These are phyloP conservation scores for Pezicula neosporulosa DNA, from an alignment of 2,329 filamentous ascomycete species.

Conservation along the genomic window DNA sequence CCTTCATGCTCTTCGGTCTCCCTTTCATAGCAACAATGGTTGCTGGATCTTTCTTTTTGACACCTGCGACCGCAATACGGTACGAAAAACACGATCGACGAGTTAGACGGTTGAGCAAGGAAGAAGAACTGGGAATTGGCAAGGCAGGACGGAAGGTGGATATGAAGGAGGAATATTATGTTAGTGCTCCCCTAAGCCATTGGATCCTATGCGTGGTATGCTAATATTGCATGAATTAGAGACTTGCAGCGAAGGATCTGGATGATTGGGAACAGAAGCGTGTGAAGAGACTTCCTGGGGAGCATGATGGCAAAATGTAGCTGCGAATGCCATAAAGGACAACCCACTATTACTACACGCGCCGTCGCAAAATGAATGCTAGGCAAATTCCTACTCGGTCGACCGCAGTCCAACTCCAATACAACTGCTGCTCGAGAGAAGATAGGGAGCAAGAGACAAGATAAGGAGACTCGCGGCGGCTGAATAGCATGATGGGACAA, in stretches of 20 bases:
- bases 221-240: slow-evolving; percentile 43
- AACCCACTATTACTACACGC: no score
- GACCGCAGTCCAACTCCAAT: no score
- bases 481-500: no score
- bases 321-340: no score
- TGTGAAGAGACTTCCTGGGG: slow-evolving; percentile 83
- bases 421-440: no score
- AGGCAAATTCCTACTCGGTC: no score
- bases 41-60: slow-evolving; percentile 88
- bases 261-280: slow-evolving; percentile 97
- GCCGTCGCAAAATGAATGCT: no score
- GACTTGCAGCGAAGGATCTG: slow-evolving; percentile 81
- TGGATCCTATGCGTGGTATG: not conserved
- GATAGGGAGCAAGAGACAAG: no score
- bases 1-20: slow-evolving; percentile 89
- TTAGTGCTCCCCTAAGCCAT: slow-evolving; percentile 40
- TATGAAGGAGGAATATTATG: slow-evolving; percentile 85
- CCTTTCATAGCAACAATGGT: slow-evolving; percentile 91
- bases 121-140: slow-evolving; percentile 82
- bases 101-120: slow-evolving; percentile 77
- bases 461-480: no score
- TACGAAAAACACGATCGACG: slow-evolving; percentile 93
- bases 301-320: slow-evolving; percentile 79
- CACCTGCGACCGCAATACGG: slow-evolving; percentile 86
- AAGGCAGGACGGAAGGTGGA: slow-evolving; percentile 68